These are phyloP conservation scores for Solanum neorickii DNA, from an alignment of 257 asterid species.

Conservation along the genomic window DNA sequence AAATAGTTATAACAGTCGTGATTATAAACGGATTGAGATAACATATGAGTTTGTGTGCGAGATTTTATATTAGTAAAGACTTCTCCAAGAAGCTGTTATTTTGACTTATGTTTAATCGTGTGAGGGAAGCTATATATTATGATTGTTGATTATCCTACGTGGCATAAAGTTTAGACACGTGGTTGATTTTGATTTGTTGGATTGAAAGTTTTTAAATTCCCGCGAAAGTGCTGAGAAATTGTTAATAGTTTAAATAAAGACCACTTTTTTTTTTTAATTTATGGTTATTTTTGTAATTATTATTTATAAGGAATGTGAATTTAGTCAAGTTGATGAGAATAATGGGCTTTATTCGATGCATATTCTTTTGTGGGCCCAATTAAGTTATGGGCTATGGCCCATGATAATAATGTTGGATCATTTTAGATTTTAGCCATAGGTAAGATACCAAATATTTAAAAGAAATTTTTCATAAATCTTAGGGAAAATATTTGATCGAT, in stretches of 20 bases:
- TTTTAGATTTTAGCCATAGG: not conserved
- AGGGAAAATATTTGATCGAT: not conserved
- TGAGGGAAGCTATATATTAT: not conserved
- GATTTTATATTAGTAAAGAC: not conserved
- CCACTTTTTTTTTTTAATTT: not conserved
- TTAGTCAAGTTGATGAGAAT: not conserved
- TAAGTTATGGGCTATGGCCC: not conserved
- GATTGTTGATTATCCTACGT: not conserved
- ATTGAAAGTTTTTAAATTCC: not conserved
- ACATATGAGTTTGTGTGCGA: not conserved
- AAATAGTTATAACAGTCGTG: not conserved
- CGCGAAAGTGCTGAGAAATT: not conserved
- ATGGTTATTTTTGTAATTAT: not conserved
- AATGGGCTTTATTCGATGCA: not conserved
- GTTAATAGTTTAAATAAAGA: not conserved
- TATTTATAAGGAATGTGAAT: not conserved
- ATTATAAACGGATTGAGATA: not conserved
- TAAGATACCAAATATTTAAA: too few species aligned
- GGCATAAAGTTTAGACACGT: not conserved
- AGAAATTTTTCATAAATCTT: not conserved
- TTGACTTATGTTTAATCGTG: not conserved
- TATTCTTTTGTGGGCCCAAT: not conserved
- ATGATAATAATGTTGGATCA: not conserved
- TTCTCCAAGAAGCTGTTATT: slow-evolving; percentile 1
- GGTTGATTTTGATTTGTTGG: not conserved